Evolutionary conservation across 75 land plant genomes (phyloP).

Genomic region (Picea glauca): DNA sequence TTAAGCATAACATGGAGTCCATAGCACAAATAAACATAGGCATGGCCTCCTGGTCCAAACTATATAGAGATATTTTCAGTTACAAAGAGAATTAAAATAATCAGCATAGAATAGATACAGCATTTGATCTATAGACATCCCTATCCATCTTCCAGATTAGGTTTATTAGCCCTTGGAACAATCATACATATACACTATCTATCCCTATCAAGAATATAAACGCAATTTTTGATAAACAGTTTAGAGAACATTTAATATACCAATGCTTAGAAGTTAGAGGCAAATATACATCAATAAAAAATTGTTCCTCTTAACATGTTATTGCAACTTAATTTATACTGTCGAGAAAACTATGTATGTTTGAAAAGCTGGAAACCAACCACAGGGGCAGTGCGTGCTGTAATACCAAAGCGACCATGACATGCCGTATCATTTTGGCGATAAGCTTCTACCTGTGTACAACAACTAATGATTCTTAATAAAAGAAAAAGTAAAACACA

Average conservation of each 20-base stretch:
- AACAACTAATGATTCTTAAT: background rate
- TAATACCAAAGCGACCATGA: slow-evolving; percentile 88
- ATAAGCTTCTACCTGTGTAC: slow-evolving; percentile 90
- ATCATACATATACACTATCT: background rate
- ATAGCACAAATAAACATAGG: slow-evolving; percentile 95
- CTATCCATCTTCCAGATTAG: slow-evolving; percentile 1
- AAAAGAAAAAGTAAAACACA: no score
- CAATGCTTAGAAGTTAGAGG: background rate
- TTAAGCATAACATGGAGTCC: slow-evolving; percentile 94
- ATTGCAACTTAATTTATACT: background rate
- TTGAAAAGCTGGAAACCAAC: slow-evolving; percentile 29
- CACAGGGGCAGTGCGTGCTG: slow-evolving; percentile 90
- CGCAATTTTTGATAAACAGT: background rate
- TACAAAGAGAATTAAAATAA: background rate
- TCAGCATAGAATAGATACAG: background rate
- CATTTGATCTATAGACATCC: background rate
- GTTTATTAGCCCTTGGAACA: background rate
- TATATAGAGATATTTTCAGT: slow-evolving; percentile 12
- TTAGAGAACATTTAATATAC: background rate
- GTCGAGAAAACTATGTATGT: background rate
- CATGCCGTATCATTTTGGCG: slow-evolving; percentile 92
- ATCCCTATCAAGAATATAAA: background rate
- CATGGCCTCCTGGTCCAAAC: slow-evolving; percentile 99
- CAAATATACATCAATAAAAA: background rate
- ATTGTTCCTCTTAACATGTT: background rate